A percentile compares a stretch with the other conserved stretches of the same genome.
Conservation (phyloP, 1,139 yeast genomes). For the Yamadazyma atmosphaerica region DNA sequence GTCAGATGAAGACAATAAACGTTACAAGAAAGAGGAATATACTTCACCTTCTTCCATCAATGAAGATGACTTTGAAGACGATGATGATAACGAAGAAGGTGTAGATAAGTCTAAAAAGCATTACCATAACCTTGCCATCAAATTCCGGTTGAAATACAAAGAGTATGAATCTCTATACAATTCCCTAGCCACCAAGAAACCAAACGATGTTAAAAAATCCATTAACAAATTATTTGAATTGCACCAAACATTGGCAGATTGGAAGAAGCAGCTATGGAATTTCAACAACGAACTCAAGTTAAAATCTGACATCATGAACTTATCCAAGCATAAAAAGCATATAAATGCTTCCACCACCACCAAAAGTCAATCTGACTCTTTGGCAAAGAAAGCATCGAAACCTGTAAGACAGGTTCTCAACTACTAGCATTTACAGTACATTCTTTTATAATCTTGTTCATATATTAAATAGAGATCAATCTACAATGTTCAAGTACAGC, state of each 20-base stretch:
- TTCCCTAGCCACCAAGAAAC: slow-evolving; percentile 16
- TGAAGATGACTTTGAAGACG: slow-evolving; percentile 21
- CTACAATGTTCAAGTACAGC: not conserved
- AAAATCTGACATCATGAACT: slow-evolving; percentile 34
- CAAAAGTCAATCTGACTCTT: not conserved
- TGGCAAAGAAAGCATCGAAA: slow-evolving; percentile 1
- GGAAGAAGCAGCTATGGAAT: slow-evolving; percentile 39
- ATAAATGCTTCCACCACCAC: not conserved
- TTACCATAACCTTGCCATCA: slow-evolving; percentile 30
- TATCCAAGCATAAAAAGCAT: slow-evolving; percentile 35
- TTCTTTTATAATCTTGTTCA: no score
- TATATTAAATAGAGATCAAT: no score
- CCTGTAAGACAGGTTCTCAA: slow-evolving; percentile 8
- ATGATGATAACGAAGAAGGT: slow-evolving; percentile 20
- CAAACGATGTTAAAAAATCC: slow-evolving; percentile 20
- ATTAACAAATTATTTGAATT: slow-evolving; percentile 33
- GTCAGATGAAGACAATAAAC: slow-evolving; percentile 20
- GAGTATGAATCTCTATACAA: slow-evolving; percentile 40
- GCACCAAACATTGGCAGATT: slow-evolving; percentile 33
- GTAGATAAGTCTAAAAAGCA: slow-evolving; percentile 16
- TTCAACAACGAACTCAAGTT: slow-evolving; percentile 34
- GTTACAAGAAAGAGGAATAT: slow-evolving; percentile 17
- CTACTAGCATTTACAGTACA: slow-evolving; percentile 11
- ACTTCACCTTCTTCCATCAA: slow-evolving; percentile 34
- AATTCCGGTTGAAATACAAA: slow-evolving; percentile 37